These are phyloP conservation scores for Coemansia sp. DNA, from an alignment of 192 early-diverging fungal genomes.

Conservation along the genomic window DNA sequence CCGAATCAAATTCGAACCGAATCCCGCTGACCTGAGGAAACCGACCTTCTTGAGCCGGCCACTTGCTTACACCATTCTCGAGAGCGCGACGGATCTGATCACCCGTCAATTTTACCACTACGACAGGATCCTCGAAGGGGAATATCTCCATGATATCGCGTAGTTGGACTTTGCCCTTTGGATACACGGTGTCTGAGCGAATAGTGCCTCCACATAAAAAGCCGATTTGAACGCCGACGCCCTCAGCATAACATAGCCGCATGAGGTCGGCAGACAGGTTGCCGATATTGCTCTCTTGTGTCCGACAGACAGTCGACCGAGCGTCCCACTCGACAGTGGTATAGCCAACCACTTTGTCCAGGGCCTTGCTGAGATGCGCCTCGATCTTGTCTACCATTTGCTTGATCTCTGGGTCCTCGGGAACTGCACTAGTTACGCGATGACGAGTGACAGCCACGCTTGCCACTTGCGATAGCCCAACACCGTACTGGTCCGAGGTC, in stretches of 20 bases:
- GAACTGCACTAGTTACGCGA: conserved; percentile 43
- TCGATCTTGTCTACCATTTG: conserved; percentile 56
- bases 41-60: conserved; percentile 69
- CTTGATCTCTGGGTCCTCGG: conserved; percentile 48
- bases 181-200: conserved; percentile 63
- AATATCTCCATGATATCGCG: conserved; percentile 69
- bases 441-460: conserved; percentile 49
- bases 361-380: conserved; percentile 52
- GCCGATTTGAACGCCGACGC: conserved; percentile 44
- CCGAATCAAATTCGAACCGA: conserved; percentile 62
- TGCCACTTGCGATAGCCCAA: neutral
- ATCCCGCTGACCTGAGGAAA: conserved; percentile 72
- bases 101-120: conserved; percentile 66
- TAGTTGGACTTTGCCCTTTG: conserved; percentile 59
- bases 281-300: conserved; percentile 65
- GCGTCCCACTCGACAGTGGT: conserved; percentile 61
- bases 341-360: conserved; percentile 60
- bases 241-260: conserved; percentile 55
- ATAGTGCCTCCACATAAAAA: conserved; percentile 68
- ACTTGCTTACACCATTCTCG: conserved; percentile 68
- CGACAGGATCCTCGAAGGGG: conserved; percentile 70
- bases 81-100: conserved; percentile 64
- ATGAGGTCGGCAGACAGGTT: conserved; percentile 67
- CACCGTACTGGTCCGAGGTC: neutral
- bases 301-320: conserved; percentile 59